Evolutionary conservation across 2,329 filamentous ascomycete species (phyloP), one percentile per base, ranked within the genome.

Genomic region (Periconia sp.): DNA sequence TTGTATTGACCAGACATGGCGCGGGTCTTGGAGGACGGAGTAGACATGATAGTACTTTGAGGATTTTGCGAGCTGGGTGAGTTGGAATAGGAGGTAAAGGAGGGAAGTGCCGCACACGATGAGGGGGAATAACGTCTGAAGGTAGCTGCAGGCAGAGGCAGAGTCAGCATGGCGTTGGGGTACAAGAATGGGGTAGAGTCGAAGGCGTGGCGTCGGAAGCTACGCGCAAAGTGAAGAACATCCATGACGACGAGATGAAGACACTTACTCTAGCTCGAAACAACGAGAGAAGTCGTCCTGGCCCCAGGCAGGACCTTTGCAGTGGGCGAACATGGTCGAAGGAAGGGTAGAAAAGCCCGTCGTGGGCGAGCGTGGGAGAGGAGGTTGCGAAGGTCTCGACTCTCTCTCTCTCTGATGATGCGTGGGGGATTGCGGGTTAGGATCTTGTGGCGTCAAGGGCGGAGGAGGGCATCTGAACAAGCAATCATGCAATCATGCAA

Each of bases 61-160:
- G 61, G 77, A 76, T 58, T 81, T 72, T 57, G 79, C 77, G 53
- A 81, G 82, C 55, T 79, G 77, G 59, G 85, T 72, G 62, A 82
- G 77, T 67, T 87, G 85, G 62, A 82, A 69, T 18, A 82, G 62
- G 52, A 96, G 82, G 62, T 86, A 80, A 49, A 89, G 70, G 60
- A 92, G 72, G 7, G 94, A 97, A 23, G 89, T 63, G 58, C 76
- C 82, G 73, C 92, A 84, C 53, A 88, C 80, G 56, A 87, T 76
- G 56, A 94, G 78, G 50, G 94, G 94, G 50, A 97, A 81, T 45
- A 96, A 79, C 56, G 90, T 85, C 74, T 90, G 87, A 50, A 96
- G 83, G 73, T 90, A 92, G 73, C 90, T 93, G 71, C 17, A 46
- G 37, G 41, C 40, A 47, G 33, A 46, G 37, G 41, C 40, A 47